Evolutionary conservation across 2,329 filamentous ascomycete species (phyloP).

Genomic region (Nannizzia gypsea): DNA sequence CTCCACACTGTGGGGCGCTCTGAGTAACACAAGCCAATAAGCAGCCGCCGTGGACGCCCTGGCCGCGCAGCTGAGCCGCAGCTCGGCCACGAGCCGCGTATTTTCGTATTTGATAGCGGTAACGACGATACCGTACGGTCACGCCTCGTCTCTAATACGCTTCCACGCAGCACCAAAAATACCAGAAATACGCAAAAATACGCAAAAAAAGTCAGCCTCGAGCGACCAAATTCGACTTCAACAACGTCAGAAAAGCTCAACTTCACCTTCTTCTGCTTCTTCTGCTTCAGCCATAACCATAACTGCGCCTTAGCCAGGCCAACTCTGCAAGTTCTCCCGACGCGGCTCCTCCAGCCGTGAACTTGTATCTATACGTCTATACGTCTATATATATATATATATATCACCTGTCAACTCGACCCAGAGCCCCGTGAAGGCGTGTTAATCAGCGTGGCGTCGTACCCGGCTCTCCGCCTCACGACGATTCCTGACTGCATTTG

Average conservation of each 20-base stretch:
- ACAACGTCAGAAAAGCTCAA: too few species aligned
- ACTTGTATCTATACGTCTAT: too few species aligned
- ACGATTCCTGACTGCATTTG: neutral
- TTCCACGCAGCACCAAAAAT: neutral
- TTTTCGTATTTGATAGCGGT: neutral
- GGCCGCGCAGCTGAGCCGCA: slow-evolving; percentile 2
- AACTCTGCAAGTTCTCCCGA: neutral
- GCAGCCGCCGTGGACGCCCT: neutral
- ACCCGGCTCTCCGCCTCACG: neutral
- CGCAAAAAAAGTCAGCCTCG: neutral
- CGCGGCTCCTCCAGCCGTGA: neutral
- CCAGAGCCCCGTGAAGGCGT: neutral
- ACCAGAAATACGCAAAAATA: too few species aligned
- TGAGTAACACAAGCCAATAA: neutral
- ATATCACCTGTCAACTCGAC: neutral
- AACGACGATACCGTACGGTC: neutral
- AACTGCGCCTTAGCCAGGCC: neutral
- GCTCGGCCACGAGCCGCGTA: slow-evolving; percentile 5
- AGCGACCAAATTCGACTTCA: neutral
- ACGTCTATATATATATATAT: neutral
- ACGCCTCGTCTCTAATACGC: neutral
- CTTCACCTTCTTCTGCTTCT: too few species aligned
- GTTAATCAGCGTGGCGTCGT: neutral
- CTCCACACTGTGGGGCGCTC: neutral
- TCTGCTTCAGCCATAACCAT: neutral